Conservation (phyloP, 768 basidiomycete species). For the Russula lepida region DNA sequence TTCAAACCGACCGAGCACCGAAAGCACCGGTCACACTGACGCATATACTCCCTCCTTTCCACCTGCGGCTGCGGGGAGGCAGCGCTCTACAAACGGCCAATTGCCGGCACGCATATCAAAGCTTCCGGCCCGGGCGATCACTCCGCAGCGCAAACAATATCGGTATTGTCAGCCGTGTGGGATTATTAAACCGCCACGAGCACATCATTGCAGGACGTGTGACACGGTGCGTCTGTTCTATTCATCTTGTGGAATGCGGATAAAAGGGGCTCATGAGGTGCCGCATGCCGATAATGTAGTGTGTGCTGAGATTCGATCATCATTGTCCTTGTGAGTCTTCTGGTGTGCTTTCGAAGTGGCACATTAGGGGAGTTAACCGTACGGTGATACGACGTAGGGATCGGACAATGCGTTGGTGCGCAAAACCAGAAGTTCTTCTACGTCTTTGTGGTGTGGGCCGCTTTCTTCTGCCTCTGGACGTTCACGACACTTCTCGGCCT, state of each 20-base stretch:
- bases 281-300: conserved; percentile 37
- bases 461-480: conserved; percentile 53
- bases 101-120: background rate
- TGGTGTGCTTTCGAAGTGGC: background rate
- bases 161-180: conserved; percentile 59
- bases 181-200: conserved; percentile 62
- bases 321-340: conserved; percentile 72
- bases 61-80: background rate
- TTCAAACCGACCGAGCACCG: background rate
- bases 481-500: conserved; percentile 52
- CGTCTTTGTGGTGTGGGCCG: conserved; percentile 63
- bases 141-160: conserved; percentile 50
- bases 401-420: conserved; percentile 91
- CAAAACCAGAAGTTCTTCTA: conserved; percentile 92
- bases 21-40: background rate
- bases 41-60: background rate
- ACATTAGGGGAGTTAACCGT: background rate
- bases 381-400: conserved; percentile 50
- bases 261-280: background rate
- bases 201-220: conserved; percentile 77
- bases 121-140: conserved; percentile 30
- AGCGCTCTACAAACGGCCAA: background rate
- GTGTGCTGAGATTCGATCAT: conserved; percentile 78
- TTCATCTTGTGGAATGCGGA: background rate
- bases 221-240: conserved; percentile 54